These are phyloP conservation scores for Krasilnikovozyma curviuscula DNA, from an alignment of 768 basidiomycete genomes.

Conservation along the genomic window DNA sequence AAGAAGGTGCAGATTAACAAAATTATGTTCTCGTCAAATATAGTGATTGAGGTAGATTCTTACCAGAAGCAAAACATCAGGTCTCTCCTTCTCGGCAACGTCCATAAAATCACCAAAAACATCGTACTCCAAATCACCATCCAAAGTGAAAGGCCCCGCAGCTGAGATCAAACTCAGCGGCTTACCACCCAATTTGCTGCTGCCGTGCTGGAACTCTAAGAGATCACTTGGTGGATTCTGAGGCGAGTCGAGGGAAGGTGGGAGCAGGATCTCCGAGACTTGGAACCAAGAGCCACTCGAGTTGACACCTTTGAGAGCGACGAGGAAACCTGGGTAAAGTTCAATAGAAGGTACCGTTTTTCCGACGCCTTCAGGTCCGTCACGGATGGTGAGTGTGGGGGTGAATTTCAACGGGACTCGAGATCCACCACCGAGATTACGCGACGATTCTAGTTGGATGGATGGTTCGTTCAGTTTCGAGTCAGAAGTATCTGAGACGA, in stretches of 20 bases:
- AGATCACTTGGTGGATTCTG: conserved; percentile 28
- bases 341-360: too few relatives aligned
- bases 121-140: conserved; percentile 53
- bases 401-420: conserved; percentile 56
- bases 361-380: conserved; percentile 41
- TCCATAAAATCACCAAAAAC: conserved; percentile 47
- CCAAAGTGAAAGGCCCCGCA: conserved; percentile 69
- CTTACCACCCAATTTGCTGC: conserved; percentile 31
- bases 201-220: conserved; percentile 27
- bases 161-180: conserved; percentile 51
- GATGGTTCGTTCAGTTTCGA: conserved; percentile 53
- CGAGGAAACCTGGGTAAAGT: conserved; percentile 74
- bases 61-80: conserved; percentile 62
- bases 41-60: conserved; percentile 9
- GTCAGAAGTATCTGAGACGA: conserved; percentile 20
- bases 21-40: neutral
- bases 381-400: conserved; percentile 43
- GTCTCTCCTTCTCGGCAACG: conserved; percentile 44
- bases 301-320: conserved; percentile 69
- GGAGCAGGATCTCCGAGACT: conserved; percentile 55
- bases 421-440: conserved; percentile 41
- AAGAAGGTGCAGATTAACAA: neutral
- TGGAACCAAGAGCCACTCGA: conserved; percentile 75
- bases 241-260: conserved; percentile 38
- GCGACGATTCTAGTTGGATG: conserved; percentile 63